Evolutionary conservation across 129 eudicot species (phyloP).

Genomic region (Ambrosia artemisiifolia): DNA sequence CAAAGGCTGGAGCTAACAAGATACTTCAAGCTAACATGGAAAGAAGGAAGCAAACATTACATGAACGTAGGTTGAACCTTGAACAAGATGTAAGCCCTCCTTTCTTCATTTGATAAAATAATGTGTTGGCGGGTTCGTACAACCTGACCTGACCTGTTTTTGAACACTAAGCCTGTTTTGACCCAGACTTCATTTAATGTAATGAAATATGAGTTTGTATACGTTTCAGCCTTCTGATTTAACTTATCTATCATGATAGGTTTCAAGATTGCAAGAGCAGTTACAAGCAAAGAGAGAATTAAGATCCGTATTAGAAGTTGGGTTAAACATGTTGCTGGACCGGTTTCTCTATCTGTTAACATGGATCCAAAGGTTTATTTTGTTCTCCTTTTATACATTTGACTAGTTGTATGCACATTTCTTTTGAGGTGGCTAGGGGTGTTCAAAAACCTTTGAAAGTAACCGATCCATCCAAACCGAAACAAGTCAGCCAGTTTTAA

Average conservation of each 20-base stretch:
- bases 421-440: background rate
- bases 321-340: constrained; percentile 92
- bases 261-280: constrained; percentile 94
- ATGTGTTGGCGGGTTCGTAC: background rate
- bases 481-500: too few species aligned
- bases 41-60: constrained; percentile 94
- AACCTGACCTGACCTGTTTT: background rate
- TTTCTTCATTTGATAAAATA: background rate
- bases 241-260: constrained; percentile 34
- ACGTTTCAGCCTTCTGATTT: constrained; percentile 4
- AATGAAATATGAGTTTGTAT: background rate
- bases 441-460: too few species aligned
- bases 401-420: background rate
- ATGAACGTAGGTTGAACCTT: constrained; percentile 92
- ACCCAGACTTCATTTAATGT: background rate
- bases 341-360: constrained; percentile 61
- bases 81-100: constrained; percentile 82
- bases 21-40: constrained; percentile 97
- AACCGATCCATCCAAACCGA: too few species aligned
- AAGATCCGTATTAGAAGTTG: constrained; percentile 91
- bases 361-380: constrained; percentile 87
- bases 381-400: background rate
- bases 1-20: constrained; percentile 93
- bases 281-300: constrained; percentile 96
- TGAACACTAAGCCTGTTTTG: background rate